phyloP scores from a whole-genome alignment of 75 land plant genomes.

The Cunninghamia lanceolata region DNA sequence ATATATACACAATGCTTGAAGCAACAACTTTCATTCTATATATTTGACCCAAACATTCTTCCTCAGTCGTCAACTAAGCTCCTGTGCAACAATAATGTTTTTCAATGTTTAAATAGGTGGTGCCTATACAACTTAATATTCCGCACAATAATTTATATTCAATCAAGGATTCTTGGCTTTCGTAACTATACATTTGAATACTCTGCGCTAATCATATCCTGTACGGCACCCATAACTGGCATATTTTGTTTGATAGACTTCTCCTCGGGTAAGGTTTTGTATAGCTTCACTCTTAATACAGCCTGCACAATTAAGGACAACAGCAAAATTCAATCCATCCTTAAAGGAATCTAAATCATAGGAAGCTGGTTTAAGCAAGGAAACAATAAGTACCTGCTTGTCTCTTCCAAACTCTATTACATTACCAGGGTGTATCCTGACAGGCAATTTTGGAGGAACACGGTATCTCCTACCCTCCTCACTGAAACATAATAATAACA shows the following conservation, averaged over 20 bases:
- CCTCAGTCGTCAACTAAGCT: background rate
- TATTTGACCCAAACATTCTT: background rate
- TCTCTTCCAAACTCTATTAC: constrained; percentile 69
- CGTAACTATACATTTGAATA: background rate
- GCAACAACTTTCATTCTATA: background rate
- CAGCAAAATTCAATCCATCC: background rate
- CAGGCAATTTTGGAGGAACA: constrained; percentile 60
- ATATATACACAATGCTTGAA: background rate
- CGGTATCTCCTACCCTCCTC: constrained; percentile 64
- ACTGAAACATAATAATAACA: constrained; percentile 27
- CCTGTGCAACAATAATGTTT: background rate
- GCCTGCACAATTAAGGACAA: constrained; percentile 25
- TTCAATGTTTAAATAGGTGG: background rate
- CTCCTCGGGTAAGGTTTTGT: constrained; percentile 11
- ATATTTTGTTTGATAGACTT: background rate
- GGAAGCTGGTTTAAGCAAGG: background rate
- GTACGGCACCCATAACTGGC: background rate
- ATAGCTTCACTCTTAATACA: constrained; percentile 43
- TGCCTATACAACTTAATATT: background rate
- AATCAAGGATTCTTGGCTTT: background rate
- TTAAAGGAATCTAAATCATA: background rate
- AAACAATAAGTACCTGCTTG: constrained; percentile 41
- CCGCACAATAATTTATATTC: background rate
- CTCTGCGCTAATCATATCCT: background rate
- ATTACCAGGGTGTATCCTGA: constrained; percentile 63